Conservation (phyloP, 2,329 filamentous ascomycete species). For the Uncinocarpus reesii region DNA sequence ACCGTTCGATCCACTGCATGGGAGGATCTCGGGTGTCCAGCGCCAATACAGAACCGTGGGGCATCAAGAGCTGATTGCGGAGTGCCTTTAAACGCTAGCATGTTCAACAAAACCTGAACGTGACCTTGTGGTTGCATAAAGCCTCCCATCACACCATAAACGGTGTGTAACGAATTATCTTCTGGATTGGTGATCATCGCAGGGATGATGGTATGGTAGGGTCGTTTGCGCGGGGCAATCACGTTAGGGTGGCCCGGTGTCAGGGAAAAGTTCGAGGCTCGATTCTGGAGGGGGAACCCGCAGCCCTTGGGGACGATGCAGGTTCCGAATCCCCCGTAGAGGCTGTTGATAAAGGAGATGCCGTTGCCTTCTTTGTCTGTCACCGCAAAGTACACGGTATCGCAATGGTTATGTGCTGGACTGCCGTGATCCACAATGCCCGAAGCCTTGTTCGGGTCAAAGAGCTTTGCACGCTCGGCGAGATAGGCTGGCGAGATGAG, state of each 20-base stretch:
- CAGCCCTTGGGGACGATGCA: slow-evolving; percentile 73
- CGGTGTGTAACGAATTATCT: slow-evolving; percentile 66
- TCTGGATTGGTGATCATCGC: slow-evolving; percentile 70
- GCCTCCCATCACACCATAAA: slow-evolving; percentile 94
- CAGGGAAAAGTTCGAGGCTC: slow-evolving; percentile 76
- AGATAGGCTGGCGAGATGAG: slow-evolving; percentile 68
- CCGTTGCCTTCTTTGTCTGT: slow-evolving; percentile 77
- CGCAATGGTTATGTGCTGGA: slow-evolving; percentile 72
- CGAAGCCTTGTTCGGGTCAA: slow-evolving; percentile 44
- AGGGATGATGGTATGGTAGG: slow-evolving; percentile 97
- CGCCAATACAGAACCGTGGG: slow-evolving; percentile 78
- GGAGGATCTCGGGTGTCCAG: slow-evolving; percentile 52
- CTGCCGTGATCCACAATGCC: slow-evolving; percentile 59
- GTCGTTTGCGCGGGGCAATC: slow-evolving; percentile 70
- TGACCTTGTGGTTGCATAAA: slow-evolving; percentile 99
- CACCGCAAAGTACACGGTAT: slow-evolving; percentile 89
- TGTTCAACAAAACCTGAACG: slow-evolving; percentile 82
- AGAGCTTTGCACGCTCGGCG: slow-evolving; percentile 55
- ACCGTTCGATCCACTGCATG: slow-evolving; percentile 55
- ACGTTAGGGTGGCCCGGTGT: slow-evolving; percentile 61
- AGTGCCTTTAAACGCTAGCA: slow-evolving; percentile 68
- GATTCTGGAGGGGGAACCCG: slow-evolving; percentile 90
- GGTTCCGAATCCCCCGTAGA: slow-evolving; percentile 78
- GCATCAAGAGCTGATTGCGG: slow-evolving; percentile 86
- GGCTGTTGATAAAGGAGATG: slow-evolving; percentile 93